These are phyloP conservation scores for Fusarium sp. DNA, from an alignment of 2,329 filamentous ascomycete genomes.

Conservation along the genomic window DNA sequence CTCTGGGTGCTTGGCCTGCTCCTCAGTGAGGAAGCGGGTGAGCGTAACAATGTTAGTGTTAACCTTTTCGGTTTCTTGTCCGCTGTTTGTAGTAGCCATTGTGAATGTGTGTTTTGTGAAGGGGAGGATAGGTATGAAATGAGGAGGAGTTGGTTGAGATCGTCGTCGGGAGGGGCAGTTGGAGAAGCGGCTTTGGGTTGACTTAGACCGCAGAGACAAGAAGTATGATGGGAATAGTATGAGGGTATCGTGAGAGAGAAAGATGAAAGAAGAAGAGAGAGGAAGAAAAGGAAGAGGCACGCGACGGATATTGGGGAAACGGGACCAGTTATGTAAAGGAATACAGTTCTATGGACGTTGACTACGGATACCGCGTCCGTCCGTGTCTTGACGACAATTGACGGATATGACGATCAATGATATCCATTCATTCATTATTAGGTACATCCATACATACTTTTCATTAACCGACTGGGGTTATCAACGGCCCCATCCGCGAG, in stretches of 20 bases:
- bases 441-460: neutral
- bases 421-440: constrained; percentile 3
- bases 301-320: constrained; percentile 29
- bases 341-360: neutral
- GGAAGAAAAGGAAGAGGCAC: constrained; percentile 17
- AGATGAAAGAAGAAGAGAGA: constrained; percentile 10
- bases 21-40: constrained; percentile 94
- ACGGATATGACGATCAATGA: constrained; percentile 41
- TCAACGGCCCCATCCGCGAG: constrained; percentile 26
- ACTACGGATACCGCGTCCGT: constrained; percentile 17
- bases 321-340: constrained; percentile 21
- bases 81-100: constrained; percentile 51
- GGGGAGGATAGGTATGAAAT: constrained; percentile 13
- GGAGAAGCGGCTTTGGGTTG: constrained; percentile 10
- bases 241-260: constrained; percentile 29
- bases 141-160: constrained; percentile 15
- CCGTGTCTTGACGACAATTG: constrained; percentile 29
- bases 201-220: constrained; percentile 15
- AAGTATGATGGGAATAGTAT: constrained; percentile 20
- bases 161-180: constrained; percentile 19
- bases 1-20: constrained; percentile 91
- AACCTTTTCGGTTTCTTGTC: constrained; percentile 75
- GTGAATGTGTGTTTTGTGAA: constrained; percentile 31
- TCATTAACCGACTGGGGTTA: constrained; percentile 14
- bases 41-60: constrained; percentile 97